These are phyloP conservation scores for Kwoniella pini DNA, from an alignment of 768 basidiomycete species.

Conservation along the genomic window DNA sequence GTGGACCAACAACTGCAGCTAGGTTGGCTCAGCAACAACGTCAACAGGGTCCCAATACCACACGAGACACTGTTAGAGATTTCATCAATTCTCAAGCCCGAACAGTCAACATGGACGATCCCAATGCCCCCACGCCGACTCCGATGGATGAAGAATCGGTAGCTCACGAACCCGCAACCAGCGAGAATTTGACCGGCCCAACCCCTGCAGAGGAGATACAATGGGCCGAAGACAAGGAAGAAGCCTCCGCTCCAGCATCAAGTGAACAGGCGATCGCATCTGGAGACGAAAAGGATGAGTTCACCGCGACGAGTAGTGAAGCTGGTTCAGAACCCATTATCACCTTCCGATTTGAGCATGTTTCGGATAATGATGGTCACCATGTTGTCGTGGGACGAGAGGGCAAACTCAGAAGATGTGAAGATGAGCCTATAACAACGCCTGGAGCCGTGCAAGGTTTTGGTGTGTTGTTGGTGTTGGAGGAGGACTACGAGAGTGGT, in stretches of 20 bases:
- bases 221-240: slow-evolving; percentile 1
- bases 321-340: slow-evolving; percentile 56
- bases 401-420: slow-evolving; percentile 66
- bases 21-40: slow-evolving; percentile 24
- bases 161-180: no score
- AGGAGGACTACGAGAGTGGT: slow-evolving; percentile 62
- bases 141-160: no score
- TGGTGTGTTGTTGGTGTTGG: slow-evolving; percentile 73
- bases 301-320: slow-evolving; percentile 2
- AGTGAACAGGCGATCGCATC: slow-evolving; percentile 16
- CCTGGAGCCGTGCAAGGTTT: slow-evolving; percentile 81
- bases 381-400: slow-evolving; percentile 72
- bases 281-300: slow-evolving; percentile 13
- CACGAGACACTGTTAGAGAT: slow-evolving; percentile 31
- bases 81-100: slow-evolving; percentile 45
- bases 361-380: slow-evolving; percentile 66
- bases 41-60: background rate
- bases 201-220: background rate
- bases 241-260: slow-evolving; percentile 18
- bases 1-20: slow-evolving; percentile 21
- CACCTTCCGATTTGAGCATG: slow-evolving; percentile 68
- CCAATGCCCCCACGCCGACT: slow-evolving; percentile 50
- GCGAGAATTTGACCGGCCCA: background rate
- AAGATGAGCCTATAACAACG: slow-evolving; percentile 82
- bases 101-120: slow-evolving; percentile 44